phyloP scores from a whole-genome alignment of 768 basidiomycete genomes.

The Panaeolus papilionaceus region DNA sequence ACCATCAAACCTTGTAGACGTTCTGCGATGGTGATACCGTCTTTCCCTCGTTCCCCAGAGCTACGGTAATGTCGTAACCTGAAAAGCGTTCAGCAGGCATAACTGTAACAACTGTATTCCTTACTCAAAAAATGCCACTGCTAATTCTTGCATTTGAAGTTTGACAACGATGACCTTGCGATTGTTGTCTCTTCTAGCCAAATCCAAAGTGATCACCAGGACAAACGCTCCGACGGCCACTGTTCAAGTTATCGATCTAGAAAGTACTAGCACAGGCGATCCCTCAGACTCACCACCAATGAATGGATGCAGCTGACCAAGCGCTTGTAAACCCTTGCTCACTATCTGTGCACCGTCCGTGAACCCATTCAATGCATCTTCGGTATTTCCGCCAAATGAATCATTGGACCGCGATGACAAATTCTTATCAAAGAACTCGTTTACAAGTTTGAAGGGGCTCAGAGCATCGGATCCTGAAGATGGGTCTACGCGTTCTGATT shows the following conservation, averaged over 20 bases:
- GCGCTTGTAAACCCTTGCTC: slow-evolving; percentile 38
- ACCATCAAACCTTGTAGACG: slow-evolving; percentile 37
- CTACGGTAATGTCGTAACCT: slow-evolving; percentile 38
- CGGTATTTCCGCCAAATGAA: slow-evolving; percentile 28
- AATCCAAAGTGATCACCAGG: slow-evolving; percentile 52
- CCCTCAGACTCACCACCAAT: slow-evolving; percentile 27
- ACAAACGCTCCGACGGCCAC: slow-evolving; percentile 59
- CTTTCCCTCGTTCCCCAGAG: slow-evolving; percentile 32
- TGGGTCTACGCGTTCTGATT: slow-evolving; percentile 7
- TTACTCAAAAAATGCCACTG: slow-evolving; percentile 51
- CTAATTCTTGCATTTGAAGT: slow-evolving; percentile 57
- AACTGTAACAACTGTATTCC: slow-evolving; percentile 22
- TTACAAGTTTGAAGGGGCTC: slow-evolving; percentile 23
- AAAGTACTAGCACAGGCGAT: background rate
- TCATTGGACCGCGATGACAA: slow-evolving; percentile 21
- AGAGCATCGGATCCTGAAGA: background rate
- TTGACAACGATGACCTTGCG: slow-evolving; percentile 52
- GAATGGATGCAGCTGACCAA: slow-evolving; percentile 45
- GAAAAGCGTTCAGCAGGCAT: no score
- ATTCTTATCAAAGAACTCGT: slow-evolving; percentile 32
- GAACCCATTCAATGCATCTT: slow-evolving; percentile 37
- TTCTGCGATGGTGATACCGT: slow-evolving; percentile 38
- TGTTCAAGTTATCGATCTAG: slow-evolving; percentile 4
- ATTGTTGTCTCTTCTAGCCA: slow-evolving; percentile 57
- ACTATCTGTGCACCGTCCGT: slow-evolving; percentile 36